These are phyloP conservation scores for Cadophora malorum DNA, from an alignment of 2,329 filamentous ascomycete genomes.

Conservation along the genomic window DNA sequence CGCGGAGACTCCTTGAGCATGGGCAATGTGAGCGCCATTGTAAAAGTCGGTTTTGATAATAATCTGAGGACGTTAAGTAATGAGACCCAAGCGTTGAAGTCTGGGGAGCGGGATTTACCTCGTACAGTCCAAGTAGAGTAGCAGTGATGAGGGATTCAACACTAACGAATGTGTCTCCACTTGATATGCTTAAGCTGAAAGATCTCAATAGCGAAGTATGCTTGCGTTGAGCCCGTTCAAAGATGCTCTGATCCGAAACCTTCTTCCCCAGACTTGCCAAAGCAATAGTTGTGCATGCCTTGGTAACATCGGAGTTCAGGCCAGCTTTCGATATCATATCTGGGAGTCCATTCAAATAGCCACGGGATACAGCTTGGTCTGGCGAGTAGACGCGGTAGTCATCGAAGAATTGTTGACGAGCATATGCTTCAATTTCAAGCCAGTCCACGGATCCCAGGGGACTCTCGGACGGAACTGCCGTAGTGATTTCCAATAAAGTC, in stretches of 20 bases:
- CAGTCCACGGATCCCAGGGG: not conserved
- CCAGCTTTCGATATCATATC: constrained; percentile 2
- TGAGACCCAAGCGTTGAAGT: not conserved
- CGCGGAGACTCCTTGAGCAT: constrained; percentile 12
- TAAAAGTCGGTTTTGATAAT: constrained; percentile 4
- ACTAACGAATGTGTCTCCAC: constrained; percentile 14
- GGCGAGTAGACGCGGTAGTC: constrained; percentile 13
- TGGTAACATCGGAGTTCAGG: not conserved
- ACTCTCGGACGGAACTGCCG: not conserved
- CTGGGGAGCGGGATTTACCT: not conserved
- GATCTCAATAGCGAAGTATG: not conserved
- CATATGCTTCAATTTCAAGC: not conserved
- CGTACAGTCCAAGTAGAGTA: constrained; percentile 9
- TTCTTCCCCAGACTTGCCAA: constrained; percentile 8
- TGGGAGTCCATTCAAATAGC: constrained; percentile 11
- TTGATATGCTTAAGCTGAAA: constrained; percentile 13
- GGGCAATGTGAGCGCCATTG: constrained; percentile 15
- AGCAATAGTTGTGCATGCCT: constrained; percentile 14
- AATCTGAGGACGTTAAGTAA: not conserved
- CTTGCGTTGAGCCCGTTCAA: not conserved
- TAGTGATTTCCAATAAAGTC: not conserved
- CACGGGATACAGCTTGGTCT: constrained; percentile 10
- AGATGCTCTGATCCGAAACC: not conserved
- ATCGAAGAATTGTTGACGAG: constrained; percentile 1
- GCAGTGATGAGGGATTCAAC: constrained; percentile 16